phyloP scores from a whole-genome alignment of 257 asterid species.

The Solanum phureja region DNA sequence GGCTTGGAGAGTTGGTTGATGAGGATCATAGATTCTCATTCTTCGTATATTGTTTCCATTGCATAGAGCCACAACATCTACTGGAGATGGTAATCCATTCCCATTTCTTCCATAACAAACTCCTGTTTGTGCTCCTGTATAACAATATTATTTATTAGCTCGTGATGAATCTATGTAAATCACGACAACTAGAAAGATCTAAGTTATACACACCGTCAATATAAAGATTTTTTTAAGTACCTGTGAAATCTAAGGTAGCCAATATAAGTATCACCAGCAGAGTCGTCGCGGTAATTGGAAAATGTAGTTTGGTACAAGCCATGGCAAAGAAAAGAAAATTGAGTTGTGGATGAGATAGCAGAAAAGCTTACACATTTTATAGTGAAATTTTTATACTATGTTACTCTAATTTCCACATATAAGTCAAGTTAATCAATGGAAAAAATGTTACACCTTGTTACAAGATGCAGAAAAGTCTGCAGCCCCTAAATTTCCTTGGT shows the following conservation, averaged over 20 bases:
- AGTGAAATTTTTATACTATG: not conserved
- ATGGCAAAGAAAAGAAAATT: not conserved
- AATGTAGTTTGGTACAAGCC: not conserved
- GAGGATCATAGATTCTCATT: conserved; percentile 25
- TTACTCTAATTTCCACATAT: not conserved
- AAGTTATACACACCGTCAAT: not conserved
- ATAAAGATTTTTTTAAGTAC: not conserved
- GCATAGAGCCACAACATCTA: conserved; percentile 15
- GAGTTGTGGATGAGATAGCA: not conserved
- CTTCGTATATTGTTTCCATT: conserved; percentile 17
- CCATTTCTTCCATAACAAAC: conserved; percentile 25
- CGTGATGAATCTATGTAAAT: not conserved
- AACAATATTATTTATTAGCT: not conserved
- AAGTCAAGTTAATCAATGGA: not conserved
- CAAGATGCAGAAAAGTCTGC: not conserved
- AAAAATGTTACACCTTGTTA: not conserved
- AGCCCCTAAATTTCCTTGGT: not conserved
- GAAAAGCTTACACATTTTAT: not conserved
- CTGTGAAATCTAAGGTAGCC: not conserved
- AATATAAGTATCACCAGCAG: not conserved
- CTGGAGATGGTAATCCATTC: conserved; percentile 9
- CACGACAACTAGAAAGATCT: not conserved
- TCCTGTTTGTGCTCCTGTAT: conserved; percentile 15
- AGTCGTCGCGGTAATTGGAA: not conserved
- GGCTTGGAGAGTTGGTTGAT: conserved; percentile 23